Base-by-base conservation (phyloP, 2,329 filamentous ascomycete genomes). In the Xylaria sp. region DNA sequence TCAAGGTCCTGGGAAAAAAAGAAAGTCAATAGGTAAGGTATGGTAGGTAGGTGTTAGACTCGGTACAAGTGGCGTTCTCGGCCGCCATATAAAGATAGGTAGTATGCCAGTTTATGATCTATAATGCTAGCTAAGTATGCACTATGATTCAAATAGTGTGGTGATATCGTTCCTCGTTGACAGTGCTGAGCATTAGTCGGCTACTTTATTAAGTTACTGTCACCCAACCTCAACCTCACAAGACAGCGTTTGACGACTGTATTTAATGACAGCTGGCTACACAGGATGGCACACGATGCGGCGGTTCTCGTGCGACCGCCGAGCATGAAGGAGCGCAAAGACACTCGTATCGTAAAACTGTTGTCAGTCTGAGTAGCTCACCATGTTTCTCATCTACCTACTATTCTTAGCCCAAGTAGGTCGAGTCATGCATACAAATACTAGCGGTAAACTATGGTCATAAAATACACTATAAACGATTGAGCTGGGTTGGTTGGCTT, bases 281-380 rank as follows among this genome's bases (percentile, higher is more conserved):
- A 20, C n/a, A 20, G 4, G 7, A 44, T 27, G 20, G 20, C 50
- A 63, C 27, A 38, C 13, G 29, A 39, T 15, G 22, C 44, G 22
- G 38, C 25, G 27, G 36, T 20, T 36, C 7, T 31, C 39, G 15
- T 31, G 47, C 10, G 29, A 54, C 20, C 3, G n/a, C 60, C 51
- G 39, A 62, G 50, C 49, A 49, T 54, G 33, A 17, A 57, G n/a
- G n/a, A n/a, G n/a, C n/a, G n/a, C 17, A n/a, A 39, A 45, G n/a
- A 47, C 45, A 15, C 33, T 59, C 56, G 45, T 29, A 50, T 50
- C 22, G 31, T n/a, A 36, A n/a, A n/a, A 36, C 29, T 20, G 42
- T 22, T 58, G 55, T 36, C 55, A 45, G 13, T 15, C 6, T 22
- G 25, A 55, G 33, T 42, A 11, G 25, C 17, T 7, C 11, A 20